Conservation (phyloP, 1,139 yeast species). For the Scheffersomyces quercinus region DNA sequence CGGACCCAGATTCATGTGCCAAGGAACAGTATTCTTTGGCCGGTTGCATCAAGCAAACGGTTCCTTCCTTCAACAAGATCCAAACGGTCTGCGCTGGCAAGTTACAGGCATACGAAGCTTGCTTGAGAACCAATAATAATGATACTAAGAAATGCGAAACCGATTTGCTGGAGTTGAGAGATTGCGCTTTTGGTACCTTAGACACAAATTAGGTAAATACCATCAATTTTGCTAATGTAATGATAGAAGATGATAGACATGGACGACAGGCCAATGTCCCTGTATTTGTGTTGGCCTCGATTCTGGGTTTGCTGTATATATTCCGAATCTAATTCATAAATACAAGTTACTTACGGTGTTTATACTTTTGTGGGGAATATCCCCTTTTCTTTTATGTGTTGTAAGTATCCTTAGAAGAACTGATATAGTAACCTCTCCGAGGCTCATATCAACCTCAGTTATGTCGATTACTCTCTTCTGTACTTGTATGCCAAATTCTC, state of each 20-base stretch:
- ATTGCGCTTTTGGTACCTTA: slow-evolving; percentile 36
- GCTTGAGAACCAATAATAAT: slow-evolving; percentile 44
- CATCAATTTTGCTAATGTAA: not conserved
- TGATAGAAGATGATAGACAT: not conserved
- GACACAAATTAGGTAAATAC: slow-evolving; percentile 3
- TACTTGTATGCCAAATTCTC: slow-evolving; percentile 42
- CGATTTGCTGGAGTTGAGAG: slow-evolving; percentile 32
- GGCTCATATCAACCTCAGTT: too few relatives aligned
- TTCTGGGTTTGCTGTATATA: too few relatives aligned
- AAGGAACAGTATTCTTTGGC: slow-evolving; percentile 53
- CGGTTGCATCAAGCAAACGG: slow-evolving; percentile 55
- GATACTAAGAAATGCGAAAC: slow-evolving; percentile 27
- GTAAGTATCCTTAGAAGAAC: too few relatives aligned
- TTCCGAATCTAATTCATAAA: too few relatives aligned
- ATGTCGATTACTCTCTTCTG: slow-evolving; percentile 4
- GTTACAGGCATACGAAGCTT: slow-evolving; percentile 60
- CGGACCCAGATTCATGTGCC: slow-evolving; percentile 49
- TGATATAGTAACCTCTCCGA: too few relatives aligned
- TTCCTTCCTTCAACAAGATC: slow-evolving; percentile 66
- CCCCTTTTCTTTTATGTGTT: too few relatives aligned
- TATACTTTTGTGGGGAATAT: too few relatives aligned
- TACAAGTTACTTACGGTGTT: too few relatives aligned
- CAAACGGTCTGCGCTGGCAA: slow-evolving; percentile 57
- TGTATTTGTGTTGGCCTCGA: too few relatives aligned
- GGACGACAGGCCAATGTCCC: too few relatives aligned